Conservation (phyloP, 768 basidiomycete species). For the Termitomyces bulborhizus region DNA sequence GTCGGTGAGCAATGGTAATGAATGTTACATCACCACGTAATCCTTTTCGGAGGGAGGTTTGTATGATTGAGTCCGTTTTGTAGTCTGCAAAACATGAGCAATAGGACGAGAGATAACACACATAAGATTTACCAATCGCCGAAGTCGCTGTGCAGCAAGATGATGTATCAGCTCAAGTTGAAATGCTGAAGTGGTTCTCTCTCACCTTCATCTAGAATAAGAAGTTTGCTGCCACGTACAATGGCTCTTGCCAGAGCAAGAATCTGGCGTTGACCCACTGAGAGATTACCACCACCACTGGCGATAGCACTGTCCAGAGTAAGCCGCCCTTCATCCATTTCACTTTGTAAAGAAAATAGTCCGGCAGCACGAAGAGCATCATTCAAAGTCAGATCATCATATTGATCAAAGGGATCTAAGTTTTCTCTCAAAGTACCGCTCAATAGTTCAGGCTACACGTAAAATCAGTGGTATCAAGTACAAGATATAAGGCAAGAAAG, state of each 20-base stretch:
- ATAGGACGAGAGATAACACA: background rate
- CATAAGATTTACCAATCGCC: conserved; percentile 34
- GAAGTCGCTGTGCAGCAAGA: conserved; percentile 31
- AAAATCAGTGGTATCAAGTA: background rate
- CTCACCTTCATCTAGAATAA: conserved; percentile 58
- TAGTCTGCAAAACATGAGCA: conserved; percentile 32
- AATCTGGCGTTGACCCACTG: conserved; percentile 71
- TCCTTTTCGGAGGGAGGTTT: conserved; percentile 60
- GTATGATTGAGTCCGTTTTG: conserved; percentile 64
- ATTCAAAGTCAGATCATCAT: conserved; percentile 42
- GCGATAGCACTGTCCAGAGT: conserved; percentile 39
- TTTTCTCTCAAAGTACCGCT: conserved; percentile 60
- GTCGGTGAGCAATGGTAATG: conserved; percentile 64
- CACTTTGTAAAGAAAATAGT: conserved; percentile 30
- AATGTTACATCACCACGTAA: conserved; percentile 55
- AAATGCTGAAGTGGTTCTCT: conserved; percentile 17
- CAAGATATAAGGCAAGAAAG: background rate
- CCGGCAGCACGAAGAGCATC: conserved; percentile 34
- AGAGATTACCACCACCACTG: conserved; percentile 64
- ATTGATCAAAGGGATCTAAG: conserved; percentile 59
- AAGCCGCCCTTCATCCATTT: conserved; percentile 42
- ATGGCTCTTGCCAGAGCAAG: conserved; percentile 61
- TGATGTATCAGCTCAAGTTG: conserved; percentile 24
- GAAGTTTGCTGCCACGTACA: conserved; percentile 49
- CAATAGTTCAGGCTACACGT: conserved; percentile 40